These are phyloP conservation scores for Cordyceps cateniannulata DNA, from an alignment of 2,329 filamentous ascomycete species.

Conservation along the genomic window DNA sequence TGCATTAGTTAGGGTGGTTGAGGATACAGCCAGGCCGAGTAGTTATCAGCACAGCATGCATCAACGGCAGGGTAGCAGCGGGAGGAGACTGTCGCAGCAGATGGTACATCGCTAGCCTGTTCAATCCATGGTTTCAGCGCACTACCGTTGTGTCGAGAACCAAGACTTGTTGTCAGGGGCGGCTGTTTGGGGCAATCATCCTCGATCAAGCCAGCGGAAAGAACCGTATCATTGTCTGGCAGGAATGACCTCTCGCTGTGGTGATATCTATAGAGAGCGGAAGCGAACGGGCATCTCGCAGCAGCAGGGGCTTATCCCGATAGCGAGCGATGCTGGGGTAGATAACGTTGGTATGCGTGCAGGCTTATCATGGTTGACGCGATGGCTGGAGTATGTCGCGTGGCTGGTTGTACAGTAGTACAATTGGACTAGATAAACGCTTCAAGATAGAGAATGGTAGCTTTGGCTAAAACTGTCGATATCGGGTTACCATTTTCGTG, in stretches of 20 bases:
- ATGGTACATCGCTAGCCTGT: conserved; percentile 1
- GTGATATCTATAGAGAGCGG: background rate
- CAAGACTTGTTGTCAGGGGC: background rate
- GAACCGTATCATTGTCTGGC: conserved; percentile 3
- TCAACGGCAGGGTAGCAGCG: background rate
- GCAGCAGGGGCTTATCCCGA: background rate
- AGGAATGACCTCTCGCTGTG: background rate
- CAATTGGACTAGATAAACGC: background rate
- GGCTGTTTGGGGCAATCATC: background rate
- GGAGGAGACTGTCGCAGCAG: background rate
- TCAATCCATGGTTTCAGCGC: background rate
- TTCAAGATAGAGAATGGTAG: background rate
- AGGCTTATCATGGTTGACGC: conserved; percentile 4
- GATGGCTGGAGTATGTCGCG: background rate
- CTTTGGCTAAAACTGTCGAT: background rate
- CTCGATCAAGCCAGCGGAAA: background rate
- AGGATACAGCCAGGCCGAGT: background rate
- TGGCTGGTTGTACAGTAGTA: background rate
- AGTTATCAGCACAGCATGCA: background rate
- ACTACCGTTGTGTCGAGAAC: background rate
- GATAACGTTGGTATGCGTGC: background rate
- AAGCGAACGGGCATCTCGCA: background rate
- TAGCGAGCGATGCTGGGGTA: conserved; percentile 7
- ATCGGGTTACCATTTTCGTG: background rate
- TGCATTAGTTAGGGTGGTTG: background rate